Evolutionary conservation across 2,329 filamentous ascomycete species (phyloP), one percentile per base, ranked within the genome.

Genomic region (Thelonectria discophora): DNA sequence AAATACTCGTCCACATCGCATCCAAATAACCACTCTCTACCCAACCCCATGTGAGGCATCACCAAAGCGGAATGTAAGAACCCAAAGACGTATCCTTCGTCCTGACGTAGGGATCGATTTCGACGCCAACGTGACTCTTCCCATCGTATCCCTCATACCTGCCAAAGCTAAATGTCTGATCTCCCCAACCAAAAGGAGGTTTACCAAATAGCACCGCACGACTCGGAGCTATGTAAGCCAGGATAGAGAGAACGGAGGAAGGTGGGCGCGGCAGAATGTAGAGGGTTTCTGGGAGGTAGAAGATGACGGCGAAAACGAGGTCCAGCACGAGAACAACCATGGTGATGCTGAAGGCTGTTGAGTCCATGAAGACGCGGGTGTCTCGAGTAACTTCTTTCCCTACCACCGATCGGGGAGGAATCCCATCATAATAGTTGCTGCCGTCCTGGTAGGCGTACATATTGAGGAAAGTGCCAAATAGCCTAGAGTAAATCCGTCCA

Each of bases 221-320:
- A 18, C 58, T 61, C 13, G 58, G 53, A 13, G 42, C 53, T 34
- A 57, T 24, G 7, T 57, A 61, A 13, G 52, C 53, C 5, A 61
- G 11, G 12, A 61, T 42, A 2, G 58, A 52, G 1, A 20, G 47
- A 18, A 40, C 32, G 5, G 52, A 40, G 2, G 40, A 52, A 15
- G 58, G 58, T 8, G 48, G 27, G 3, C 58, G 39, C 13, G 58
- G 52, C 1, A 61, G 12, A 10, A 56, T 18, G 24, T 46, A 50
- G 18, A 34, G 30, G 3, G 42, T 43, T 18, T 39, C 30, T 24
- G 43, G 48, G 1, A 51, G 13, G 21, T 57, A 61, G 17, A 57
- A 52, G 1, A 40, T 32, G 5, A 52, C n/a, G 8, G 48, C 47
- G 3, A 57, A 43, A 4, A 32, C 12, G 18, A 57, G 3, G 12